Percentiles rank a stretch among this genome's conserved stretches.
Evolutionary conservation across 495 filamentous ascomycete genomes (phyloP).

Genomic region (Podospora appendiculata): DNA sequence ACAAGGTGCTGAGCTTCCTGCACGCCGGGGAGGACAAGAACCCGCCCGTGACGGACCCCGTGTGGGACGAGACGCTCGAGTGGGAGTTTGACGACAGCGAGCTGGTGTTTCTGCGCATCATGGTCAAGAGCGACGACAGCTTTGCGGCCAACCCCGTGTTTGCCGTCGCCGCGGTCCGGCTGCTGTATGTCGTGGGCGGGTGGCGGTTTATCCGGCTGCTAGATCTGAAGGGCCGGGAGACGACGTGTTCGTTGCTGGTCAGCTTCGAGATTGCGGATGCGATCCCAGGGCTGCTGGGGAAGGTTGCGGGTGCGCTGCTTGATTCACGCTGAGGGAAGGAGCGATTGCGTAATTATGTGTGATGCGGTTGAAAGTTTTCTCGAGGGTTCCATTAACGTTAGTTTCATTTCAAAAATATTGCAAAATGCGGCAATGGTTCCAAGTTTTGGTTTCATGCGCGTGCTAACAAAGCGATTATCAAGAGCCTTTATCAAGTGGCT

Average conservation of each 20-base stretch:
- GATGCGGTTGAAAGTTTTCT: no score
- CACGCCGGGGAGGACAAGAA: conserved; percentile 23
- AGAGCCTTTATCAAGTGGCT: no score
- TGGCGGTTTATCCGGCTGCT: conserved; percentile 48
- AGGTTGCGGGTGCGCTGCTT: no score
- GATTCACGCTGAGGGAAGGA: no score
- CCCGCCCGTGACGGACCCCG: conserved; percentile 34
- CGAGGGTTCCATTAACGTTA: no score
- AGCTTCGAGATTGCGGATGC: conserved; percentile 38
- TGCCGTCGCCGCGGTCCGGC: conserved; percentile 37
- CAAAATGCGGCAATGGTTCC: no score
- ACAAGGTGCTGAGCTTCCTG: conserved; percentile 22
- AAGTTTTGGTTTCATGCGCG: no score
- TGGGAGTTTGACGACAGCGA: conserved; percentile 51
- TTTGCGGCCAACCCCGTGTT: conserved; percentile 42
- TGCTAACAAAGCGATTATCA: no score
- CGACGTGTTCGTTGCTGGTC: conserved; percentile 41
- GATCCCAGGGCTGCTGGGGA: background rate
- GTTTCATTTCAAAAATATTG: no score
- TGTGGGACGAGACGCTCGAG: conserved; percentile 46
- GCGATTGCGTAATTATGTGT: no score
- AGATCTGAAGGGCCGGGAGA: conserved; percentile 45
- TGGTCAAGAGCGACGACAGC: conserved; percentile 47
- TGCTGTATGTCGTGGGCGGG: conserved; percentile 38
- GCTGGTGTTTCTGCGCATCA: conserved; percentile 41